phyloP scores from a whole-genome alignment of 805 yeast species.

The Saccharomyces jurei region DNA sequence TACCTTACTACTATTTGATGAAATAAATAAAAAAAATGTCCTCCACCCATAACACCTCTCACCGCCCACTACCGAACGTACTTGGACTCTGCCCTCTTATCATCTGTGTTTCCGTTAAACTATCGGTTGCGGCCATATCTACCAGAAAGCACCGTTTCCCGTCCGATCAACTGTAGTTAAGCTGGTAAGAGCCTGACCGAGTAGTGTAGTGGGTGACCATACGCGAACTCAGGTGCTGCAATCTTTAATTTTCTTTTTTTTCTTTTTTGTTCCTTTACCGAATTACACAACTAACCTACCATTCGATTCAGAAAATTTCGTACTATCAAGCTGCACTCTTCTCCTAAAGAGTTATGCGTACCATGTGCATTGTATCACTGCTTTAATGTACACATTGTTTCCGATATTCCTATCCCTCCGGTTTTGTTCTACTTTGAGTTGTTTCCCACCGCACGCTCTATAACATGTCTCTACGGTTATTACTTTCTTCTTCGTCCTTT shows the following conservation, averaged over 20 bases:
- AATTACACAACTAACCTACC: neutral
- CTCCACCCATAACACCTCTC: neutral
- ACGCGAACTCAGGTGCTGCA: constrained; percentile 51
- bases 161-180: constrained; percentile 54
- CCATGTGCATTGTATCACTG: neutral
- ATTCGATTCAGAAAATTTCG: neutral
- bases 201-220: constrained; percentile 53
- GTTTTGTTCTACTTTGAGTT: neutral
- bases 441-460: constrained; percentile 19
- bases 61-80: neutral
- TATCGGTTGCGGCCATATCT: constrained; percentile 51
- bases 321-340: neutral
- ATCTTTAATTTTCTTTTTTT: constrained; percentile 28
- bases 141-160: constrained; percentile 55
- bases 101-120: constrained; percentile 3
- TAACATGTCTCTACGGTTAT: neutral
- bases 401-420: neutral
- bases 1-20: neutral
- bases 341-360: neutral
- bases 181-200: constrained; percentile 52
- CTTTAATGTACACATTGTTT: neutral
- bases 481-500: neutral
- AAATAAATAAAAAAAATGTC: neutral
- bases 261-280: neutral
- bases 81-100: neutral